These are phyloP conservation scores for Thelonectria rubi DNA, from an alignment of 2,329 filamentous ascomycete genomes.

Conservation along the genomic window DNA sequence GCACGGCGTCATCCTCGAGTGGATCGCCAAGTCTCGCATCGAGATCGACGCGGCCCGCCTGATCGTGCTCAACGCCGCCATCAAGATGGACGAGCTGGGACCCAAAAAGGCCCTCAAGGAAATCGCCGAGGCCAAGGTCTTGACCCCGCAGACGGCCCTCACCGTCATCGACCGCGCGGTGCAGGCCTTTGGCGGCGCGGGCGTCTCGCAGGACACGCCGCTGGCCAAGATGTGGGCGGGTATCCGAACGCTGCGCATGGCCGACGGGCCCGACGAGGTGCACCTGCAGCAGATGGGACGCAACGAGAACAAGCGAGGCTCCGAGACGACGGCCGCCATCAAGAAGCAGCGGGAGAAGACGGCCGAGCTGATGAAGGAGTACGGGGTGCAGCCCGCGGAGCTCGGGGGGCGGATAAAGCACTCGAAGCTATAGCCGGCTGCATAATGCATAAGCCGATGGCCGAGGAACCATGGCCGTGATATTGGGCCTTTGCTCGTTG, in stretches of 20 bases:
- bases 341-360: constrained; percentile 71
- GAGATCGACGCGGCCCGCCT: constrained; percentile 94
- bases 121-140: constrained; percentile 94
- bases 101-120: constrained; percentile 91
- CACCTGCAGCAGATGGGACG: constrained; percentile 83
- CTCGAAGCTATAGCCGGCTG: constrained; percentile 54
- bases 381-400: constrained; percentile 57
- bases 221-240: constrained; percentile 84
- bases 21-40: constrained; percentile 89
- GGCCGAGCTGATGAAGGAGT: constrained; percentile 70
- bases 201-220: constrained; percentile 94
- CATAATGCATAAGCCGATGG: constrained; percentile 12
- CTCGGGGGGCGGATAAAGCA: constrained; percentile 62
- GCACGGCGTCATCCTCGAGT: constrained; percentile 94
- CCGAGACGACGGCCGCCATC: constrained; percentile 68
- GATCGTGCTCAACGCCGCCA: constrained; percentile 90
- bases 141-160: constrained; percentile 83
- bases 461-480: constrained; percentile 7
- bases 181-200: constrained; percentile 89
- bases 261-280: constrained; percentile 96
- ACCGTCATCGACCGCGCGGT: constrained; percentile 93
- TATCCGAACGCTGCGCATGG: constrained; percentile 83
- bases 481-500: constrained; percentile 23
- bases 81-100: constrained; percentile 89
- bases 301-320: constrained; percentile 79